Evolutionary conservation across 176 grass and related monocot species (phyloP).

Genomic region (Elymus sibiricus): DNA sequence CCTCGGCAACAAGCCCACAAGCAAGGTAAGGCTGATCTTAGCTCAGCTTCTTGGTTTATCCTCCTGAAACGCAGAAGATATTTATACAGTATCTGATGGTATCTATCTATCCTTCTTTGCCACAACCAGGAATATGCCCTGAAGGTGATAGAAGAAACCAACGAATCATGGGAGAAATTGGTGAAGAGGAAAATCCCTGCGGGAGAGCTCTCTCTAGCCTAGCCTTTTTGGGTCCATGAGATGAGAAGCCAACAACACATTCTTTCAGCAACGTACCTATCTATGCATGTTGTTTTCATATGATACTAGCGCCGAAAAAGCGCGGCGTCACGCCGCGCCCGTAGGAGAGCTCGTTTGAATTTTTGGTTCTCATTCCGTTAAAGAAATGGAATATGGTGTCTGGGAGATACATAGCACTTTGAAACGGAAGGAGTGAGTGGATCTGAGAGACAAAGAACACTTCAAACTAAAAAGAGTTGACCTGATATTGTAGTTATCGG

Average conservation of each 20-base stretch:
- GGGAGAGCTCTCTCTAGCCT: slow-evolving; percentile 81
- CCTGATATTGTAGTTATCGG: no score
- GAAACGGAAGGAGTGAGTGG: no score
- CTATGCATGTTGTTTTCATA: no score
- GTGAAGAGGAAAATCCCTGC: slow-evolving; percentile 89
- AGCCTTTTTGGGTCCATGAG: slow-evolving; percentile 4
- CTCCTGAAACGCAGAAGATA: not conserved
- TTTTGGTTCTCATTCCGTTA: no score
- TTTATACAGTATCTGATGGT: no score
- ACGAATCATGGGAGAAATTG: slow-evolving; percentile 89
- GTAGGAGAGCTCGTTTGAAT: no score
- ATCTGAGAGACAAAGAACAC: no score
- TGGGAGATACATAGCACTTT: no score
- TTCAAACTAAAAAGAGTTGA: no score
- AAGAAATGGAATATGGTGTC: no score
- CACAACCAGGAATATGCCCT: slow-evolving; percentile 78
- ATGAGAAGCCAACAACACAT: slow-evolving; percentile 20
- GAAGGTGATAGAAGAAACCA: slow-evolving; percentile 93
- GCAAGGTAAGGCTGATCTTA: slow-evolving; percentile 54
- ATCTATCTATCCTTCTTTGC: not conserved
- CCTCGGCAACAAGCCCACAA: slow-evolving; percentile 82
- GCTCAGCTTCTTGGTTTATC: not conserved
- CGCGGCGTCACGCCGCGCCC: no score
- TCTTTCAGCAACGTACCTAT: slow-evolving; percentile 16
- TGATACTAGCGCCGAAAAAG: no score